Base-by-base conservation (phyloP, 2,329 filamentous ascomycete species). In the Aspergillus awamori region DNA sequence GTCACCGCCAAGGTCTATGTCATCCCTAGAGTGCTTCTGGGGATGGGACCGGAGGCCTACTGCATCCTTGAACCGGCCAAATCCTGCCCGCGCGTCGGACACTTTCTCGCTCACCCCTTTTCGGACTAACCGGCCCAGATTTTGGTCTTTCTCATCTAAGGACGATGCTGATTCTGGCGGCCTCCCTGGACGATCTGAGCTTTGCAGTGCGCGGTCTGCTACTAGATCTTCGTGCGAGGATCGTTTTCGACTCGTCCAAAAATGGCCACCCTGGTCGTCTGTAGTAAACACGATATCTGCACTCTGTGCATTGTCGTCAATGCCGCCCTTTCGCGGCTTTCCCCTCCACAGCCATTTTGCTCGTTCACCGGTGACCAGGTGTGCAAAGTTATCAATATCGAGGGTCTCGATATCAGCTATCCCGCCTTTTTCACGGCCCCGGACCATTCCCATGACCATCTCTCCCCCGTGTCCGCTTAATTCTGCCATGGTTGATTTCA, bases 281-380 rank as follows among this genome's bases (percentile, higher is more conserved):
- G 74, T 77, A 4, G 76, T 76, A 61, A 81, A 81, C 58, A 81
- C 73, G 70, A 77, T 75, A 20, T 78, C 77, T 13, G 75, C 70
- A 59, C 77, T 74, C 10, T 68, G 70, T n/a, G 69, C 69, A 13
- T 68, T 69, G 61, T 77, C 68, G 28, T 69, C 72, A 15, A 71
- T 49, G 15, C 67, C 71, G 56, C 71, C 84, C 71, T 94, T 92
- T 63, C 89, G 87, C 39, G 91, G 86, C 74, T 97, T 98, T 15
- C 94, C 95, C 63, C 91, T 85, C 95, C 95, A 99, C 2, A 99
- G 83, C 92, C 93, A 98, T 75, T 96, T 97, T 15, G 91, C 84
- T 59, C 91, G 86, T 73, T 95, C 91, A 36, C 95, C 94, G 63
- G 88, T 89, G 0, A 90, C 86, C 26, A 96, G 82, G 61, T 87